Percentiles rank a stretch among this genome's conserved stretches.
Conservation (phyloP, 1,284 basidiomycete species). For the Golubevia pallescens region DNA sequence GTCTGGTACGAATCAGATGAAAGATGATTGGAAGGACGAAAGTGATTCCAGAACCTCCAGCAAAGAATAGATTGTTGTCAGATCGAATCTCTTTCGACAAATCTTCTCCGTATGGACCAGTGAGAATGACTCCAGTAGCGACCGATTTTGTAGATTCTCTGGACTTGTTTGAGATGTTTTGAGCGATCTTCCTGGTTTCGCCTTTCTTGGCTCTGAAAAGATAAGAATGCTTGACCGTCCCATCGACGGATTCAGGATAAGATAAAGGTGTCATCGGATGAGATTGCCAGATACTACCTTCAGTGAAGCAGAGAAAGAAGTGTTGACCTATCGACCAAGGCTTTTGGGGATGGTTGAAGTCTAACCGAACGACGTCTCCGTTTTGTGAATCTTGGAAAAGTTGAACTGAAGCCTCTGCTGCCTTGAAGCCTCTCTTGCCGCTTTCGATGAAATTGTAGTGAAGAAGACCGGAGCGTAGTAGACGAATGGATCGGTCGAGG, state of each 20-base stretch:
- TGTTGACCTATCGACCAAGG: constrained; percentile 19
- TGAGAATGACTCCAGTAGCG: constrained; percentile 15
- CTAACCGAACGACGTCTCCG: constrained; percentile 18
- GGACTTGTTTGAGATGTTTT: background rate
- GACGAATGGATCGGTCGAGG: constrained; percentile 11
- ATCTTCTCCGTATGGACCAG: constrained; percentile 17
- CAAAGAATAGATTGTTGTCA: constrained; percentile 14
- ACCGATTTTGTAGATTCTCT: background rate
- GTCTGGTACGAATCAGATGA: constrained; percentile 6
- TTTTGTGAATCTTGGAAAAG: constrained; percentile 9
- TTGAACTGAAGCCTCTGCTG: constrained; percentile 7
- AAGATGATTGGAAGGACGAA: constrained; percentile 19
- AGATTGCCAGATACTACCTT: constrained; percentile 20
- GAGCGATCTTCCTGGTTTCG: constrained; percentile 18
- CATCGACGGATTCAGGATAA: constrained; percentile 1
- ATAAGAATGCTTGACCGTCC: constrained; percentile 7
- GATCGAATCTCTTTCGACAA: constrained; percentile 4
- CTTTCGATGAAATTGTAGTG: constrained; percentile 15
- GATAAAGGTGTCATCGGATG: constrained; percentile 22
- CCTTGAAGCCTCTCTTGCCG: constrained; percentile 6
- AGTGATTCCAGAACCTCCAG: constrained; percentile 25
- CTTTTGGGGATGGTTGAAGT: constrained; percentile 18
- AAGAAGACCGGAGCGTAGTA: constrained; percentile 9
- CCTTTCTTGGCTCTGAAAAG: constrained; percentile 18
- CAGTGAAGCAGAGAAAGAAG: constrained; percentile 21